phyloP scores from a whole-genome alignment of 345 rosid species.

The Combretum micranthum region DNA sequence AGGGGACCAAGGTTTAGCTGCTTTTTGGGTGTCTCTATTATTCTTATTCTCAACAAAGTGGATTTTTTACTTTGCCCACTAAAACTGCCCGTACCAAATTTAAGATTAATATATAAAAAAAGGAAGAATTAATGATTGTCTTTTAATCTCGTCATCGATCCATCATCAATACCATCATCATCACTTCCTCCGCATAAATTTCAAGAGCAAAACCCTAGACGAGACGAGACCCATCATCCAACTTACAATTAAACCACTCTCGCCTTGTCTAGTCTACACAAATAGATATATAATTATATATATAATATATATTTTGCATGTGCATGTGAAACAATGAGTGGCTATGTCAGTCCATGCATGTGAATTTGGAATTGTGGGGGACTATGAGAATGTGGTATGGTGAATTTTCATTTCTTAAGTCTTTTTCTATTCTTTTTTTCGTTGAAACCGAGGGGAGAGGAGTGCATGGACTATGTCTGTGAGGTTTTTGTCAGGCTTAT shows the following conservation, averaged over 20 bases:
- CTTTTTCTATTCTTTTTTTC: constrained; percentile 3
- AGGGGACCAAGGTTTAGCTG: constrained; percentile 19
- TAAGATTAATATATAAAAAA: neutral
- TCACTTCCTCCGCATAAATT: neutral
- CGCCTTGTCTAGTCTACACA: too few relatives aligned
- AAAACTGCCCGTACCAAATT: constrained; percentile 6
- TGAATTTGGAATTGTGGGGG: constrained; percentile 15
- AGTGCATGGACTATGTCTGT: constrained; percentile 29
- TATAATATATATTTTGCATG: constrained; percentile 18
- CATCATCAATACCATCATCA: constrained; percentile 30
- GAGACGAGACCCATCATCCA: neutral
- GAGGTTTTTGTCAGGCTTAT: constrained; percentile 32
- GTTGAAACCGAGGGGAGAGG: constrained; percentile 14
- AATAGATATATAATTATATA: neutral
- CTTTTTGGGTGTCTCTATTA: constrained; percentile 13
- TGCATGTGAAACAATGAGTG: constrained; percentile 50
- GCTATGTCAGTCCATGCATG: constrained; percentile 48
- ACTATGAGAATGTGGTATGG: neutral
- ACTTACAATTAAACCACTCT: neutral
- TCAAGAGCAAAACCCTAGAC: neutral
- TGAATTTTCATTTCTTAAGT: neutral
- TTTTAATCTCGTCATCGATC: constrained; percentile 35
- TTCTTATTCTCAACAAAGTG: constrained; percentile 18
- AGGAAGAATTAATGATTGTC: constrained; percentile 6
- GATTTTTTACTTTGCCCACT: constrained; percentile 12